phyloP scores from a whole-genome alignment of 1,284 basidiomycete genomes.

The Pseudozyma pruni region DNA sequence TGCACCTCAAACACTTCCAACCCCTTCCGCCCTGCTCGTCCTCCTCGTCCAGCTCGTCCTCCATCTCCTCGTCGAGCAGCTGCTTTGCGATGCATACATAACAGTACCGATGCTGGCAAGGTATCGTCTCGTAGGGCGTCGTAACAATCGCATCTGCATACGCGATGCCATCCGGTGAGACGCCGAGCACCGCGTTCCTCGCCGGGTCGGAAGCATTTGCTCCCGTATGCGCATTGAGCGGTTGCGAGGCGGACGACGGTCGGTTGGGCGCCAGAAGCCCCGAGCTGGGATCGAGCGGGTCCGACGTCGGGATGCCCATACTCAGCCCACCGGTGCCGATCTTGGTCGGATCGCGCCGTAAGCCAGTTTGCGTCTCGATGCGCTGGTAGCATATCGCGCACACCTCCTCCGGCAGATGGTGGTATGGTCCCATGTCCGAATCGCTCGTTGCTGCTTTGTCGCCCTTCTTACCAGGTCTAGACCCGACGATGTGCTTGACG shows the following conservation, averaged over 20 bases:
- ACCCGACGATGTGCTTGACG: conserved; percentile 19
- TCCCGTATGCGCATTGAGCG: conserved; percentile 34
- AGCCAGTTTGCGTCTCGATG: conserved; percentile 51
- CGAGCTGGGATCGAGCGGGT: conserved; percentile 60
- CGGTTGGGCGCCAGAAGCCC: conserved; percentile 39
- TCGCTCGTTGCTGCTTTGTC: conserved; percentile 3
- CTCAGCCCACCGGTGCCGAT: conserved; percentile 40
- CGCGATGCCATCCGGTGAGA: conserved; percentile 54
- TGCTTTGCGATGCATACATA: conserved; percentile 63
- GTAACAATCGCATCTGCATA: conserved; percentile 59
- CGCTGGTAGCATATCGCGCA: conserved; percentile 64
- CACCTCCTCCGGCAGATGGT: conserved; percentile 50
- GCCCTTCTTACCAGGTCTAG: conserved; percentile 1
- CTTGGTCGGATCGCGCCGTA: conserved; percentile 35
- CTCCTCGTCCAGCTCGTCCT: conserved; percentile 59
- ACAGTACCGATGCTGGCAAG: conserved; percentile 63
- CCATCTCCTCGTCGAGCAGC: conserved; percentile 61
- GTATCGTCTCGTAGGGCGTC: conserved; percentile 61
- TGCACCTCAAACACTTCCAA: conserved; percentile 66
- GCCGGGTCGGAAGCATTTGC: conserved; percentile 2
- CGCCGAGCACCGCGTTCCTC: conserved; percentile 25
- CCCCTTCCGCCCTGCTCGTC: conserved; percentile 35
- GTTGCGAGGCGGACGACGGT: conserved; percentile 20
- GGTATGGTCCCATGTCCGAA: conserved; percentile 39
- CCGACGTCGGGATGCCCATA: conserved; percentile 56